phyloP scores from a whole-genome alignment of 345 rosid species.

The Ailanthus altissimus region DNA sequence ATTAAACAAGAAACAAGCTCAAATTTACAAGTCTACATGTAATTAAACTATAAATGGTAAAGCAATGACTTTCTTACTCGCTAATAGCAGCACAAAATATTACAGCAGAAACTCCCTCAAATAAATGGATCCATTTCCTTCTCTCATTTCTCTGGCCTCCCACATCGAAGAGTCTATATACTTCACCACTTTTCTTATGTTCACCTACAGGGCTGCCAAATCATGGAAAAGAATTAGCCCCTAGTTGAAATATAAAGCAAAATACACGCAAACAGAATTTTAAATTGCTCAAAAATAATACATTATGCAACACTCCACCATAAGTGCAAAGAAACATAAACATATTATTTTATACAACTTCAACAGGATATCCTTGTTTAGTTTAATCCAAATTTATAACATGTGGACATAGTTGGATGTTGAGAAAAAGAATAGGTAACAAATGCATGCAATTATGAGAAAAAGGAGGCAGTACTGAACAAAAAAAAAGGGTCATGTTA shows the following conservation, averaged over 20 bases:
- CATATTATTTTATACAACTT: neutral
- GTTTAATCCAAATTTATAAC: constrained; percentile 1
- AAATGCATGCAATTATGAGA: neutral
- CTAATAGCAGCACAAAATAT: constrained; percentile 97
- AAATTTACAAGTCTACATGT: neutral
- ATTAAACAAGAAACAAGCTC: neutral
- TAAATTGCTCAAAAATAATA: constrained; percentile 12
- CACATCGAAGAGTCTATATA: constrained; percentile 94
- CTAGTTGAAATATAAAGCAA: constrained; percentile 9
- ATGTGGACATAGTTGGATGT: neutral
- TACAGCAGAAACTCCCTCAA: constrained; percentile 98
- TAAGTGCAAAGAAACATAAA: neutral
- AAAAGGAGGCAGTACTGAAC: neutral
- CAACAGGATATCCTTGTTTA: neutral
- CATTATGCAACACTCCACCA: neutral
- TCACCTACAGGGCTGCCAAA: constrained; percentile 92
- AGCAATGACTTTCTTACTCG: constrained; percentile 66
- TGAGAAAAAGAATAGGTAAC: neutral
- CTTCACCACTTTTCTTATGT: constrained; percentile 97
- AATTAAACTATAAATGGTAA: neutral
- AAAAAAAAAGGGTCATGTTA: neutral
- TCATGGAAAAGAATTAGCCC: constrained; percentile 16
- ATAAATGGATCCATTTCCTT: constrained; percentile 99
- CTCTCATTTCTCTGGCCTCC: constrained; percentile 99
- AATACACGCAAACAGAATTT: neutral